A percentile compares a stretch with the other conserved stretches of the same genome.
Evolutionary conservation across 805 yeast species (phyloP).

Genomic region (Wickerhamomyces canadensis): DNA sequence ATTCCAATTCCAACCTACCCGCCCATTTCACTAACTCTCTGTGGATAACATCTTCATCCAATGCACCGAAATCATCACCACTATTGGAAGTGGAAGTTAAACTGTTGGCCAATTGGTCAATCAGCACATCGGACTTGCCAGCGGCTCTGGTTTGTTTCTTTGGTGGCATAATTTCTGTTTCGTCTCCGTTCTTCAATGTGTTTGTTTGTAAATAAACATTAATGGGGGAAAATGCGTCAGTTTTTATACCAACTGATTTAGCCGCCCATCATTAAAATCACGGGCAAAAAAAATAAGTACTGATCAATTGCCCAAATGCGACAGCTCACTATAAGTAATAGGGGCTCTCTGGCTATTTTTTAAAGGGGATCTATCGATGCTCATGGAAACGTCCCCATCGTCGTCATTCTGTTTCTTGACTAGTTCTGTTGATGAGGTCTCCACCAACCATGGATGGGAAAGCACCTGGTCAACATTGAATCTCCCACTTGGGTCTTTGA

Average conservation of each 20-base stretch:
- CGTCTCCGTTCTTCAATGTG: no score
- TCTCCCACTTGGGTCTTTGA: conserved; percentile 62
- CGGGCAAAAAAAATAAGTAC: not conserved
- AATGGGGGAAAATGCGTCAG: no score
- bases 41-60: conserved; percentile 23
- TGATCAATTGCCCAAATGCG: conserved; percentile 10
- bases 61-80: no score
- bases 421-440: not conserved
- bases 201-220: no score
- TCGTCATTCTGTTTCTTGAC: conserved; percentile 1
- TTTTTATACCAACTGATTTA: no score
- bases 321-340: conserved; percentile 33
- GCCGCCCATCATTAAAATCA: no score
- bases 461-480: conserved; percentile 83
- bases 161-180: not conserved
- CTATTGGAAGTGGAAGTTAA: not conserved
- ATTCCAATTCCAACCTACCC: conserved; percentile 42
- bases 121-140: not conserved
- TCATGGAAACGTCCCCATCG: not conserved
- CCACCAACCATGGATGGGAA: conserved; percentile 90
- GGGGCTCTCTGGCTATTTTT: conserved; percentile 24
- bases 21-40: conserved; percentile 43
- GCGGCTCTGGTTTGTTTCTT: no score
- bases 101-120: not conserved
- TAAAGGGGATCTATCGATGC: conserved; percentile 23